phyloP scores from a whole-genome alignment of 2,329 filamentous ascomycete genomes.

The Fusarium sacchari region DNA sequence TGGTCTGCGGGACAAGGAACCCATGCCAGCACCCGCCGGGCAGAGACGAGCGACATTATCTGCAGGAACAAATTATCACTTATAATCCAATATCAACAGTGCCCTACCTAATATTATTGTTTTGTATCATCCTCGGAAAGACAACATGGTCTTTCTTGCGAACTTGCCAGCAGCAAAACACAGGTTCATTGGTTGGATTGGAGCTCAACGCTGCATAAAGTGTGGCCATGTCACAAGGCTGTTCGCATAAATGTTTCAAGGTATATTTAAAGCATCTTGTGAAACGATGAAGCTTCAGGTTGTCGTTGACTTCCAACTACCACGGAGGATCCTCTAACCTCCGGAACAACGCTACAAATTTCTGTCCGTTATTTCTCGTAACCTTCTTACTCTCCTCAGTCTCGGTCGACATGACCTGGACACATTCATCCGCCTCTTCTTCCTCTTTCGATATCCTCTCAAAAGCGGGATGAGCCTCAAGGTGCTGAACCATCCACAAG shows the following conservation, averaged over 20 bases:
- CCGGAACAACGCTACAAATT: slow-evolving; percentile 90
- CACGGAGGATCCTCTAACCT: slow-evolving; percentile 83
- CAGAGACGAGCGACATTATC: not conserved
- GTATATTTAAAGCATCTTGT: not conserved
- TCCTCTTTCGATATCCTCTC: slow-evolving; percentile 77
- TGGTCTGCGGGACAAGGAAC: slow-evolving; percentile 25
- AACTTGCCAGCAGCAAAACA: not conserved
- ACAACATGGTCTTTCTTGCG: not conserved
- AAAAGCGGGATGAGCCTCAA: slow-evolving; percentile 81
- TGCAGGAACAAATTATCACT: slow-evolving; percentile 17
- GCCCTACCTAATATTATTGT: not conserved
- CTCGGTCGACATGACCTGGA: slow-evolving; percentile 78
- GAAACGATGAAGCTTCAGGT: not conserved
- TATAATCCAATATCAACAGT: not conserved
- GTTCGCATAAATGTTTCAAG: not conserved
- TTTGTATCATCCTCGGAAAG: no score
- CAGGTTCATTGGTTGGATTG: no score
- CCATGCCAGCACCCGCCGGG: slow-evolving; percentile 23
- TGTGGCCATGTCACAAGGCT: not conserved
- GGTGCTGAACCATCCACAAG: slow-evolving; percentile 90
- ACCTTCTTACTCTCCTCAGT: slow-evolving; percentile 99
- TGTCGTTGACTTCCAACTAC: slow-evolving; percentile 53
- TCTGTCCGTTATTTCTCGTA: slow-evolving; percentile 85
- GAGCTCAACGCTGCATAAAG: not conserved
- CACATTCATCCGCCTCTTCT: slow-evolving; percentile 74